phyloP scores from a whole-genome alignment of 2,329 filamentous ascomycete species.

The Cryphonectria carpinicola region DNA sequence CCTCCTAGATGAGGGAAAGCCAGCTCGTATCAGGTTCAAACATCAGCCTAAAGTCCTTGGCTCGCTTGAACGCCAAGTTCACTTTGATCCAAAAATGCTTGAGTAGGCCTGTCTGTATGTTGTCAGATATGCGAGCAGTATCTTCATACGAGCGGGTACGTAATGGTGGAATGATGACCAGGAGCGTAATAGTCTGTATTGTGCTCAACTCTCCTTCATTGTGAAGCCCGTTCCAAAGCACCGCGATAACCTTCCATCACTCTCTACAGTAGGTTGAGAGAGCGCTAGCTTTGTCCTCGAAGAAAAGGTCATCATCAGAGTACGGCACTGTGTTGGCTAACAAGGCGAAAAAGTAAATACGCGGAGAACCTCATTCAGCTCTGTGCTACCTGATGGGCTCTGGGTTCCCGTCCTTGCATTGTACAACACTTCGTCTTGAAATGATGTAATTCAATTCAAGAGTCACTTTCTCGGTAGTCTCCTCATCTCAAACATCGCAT shows the following conservation, averaged over 20 bases:
- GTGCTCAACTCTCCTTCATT: constrained; percentile 2
- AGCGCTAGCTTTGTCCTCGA: neutral
- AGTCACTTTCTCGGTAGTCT: neutral
- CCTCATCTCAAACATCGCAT: neutral
- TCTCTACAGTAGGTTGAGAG: constrained; percentile 1
- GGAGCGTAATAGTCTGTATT: constrained; percentile 9
- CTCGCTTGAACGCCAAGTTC: too few relatives aligned
- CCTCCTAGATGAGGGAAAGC: neutral
- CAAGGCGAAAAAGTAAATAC: constrained; percentile 7
- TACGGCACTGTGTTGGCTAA: constrained; percentile 4
- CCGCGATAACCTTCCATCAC: constrained; percentile 7
- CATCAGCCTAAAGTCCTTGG: too few relatives aligned
- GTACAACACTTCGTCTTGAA: too few relatives aligned
- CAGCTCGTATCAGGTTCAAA: neutral
- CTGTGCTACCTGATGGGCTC: neutral
- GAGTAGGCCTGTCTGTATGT: too few relatives aligned
- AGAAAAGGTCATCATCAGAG: constrained; percentile 8
- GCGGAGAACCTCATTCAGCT: neutral
- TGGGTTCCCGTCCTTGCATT: neutral
- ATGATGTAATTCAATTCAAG: neutral
- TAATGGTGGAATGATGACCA: neutral
- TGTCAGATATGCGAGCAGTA: too few relatives aligned
- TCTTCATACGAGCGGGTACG: too few relatives aligned
- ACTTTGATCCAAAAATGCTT: too few relatives aligned
- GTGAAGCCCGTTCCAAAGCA: neutral